Evolutionary conservation across 192 early-diverging fungal genomes (phyloP).

Genomic region (Coemansia javaensis): DNA sequence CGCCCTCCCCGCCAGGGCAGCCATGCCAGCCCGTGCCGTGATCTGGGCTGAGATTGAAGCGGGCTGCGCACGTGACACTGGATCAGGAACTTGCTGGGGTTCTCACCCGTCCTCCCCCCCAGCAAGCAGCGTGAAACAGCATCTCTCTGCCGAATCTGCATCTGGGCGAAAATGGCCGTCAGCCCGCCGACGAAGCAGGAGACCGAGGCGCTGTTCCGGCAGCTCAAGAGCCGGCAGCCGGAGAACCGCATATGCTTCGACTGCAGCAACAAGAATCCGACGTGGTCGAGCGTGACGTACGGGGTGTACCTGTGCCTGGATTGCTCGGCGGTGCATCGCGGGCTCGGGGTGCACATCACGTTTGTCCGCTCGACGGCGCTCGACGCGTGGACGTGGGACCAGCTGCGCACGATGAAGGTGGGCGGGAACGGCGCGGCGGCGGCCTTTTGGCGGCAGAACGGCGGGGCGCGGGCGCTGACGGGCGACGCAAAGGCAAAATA

Average conservation of each 20-base stretch:
- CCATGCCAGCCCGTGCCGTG: no score
- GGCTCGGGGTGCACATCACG: slow-evolving; percentile 95
- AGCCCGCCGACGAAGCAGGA: slow-evolving; percentile 37
- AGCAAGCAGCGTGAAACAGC: no score
- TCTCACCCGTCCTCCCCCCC: no score
- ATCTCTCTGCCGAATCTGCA: no score
- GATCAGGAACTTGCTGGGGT: no score
- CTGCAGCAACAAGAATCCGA: slow-evolving; percentile 90
- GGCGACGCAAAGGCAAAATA: slow-evolving; percentile 82
- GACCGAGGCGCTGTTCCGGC: slow-evolving; percentile 40
- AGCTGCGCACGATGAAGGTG: slow-evolving; percentile 83
- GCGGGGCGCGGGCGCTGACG: slow-evolving; percentile 30
- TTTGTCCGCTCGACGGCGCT: slow-evolving; percentile 91
- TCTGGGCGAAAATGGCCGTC: slow-evolving; percentile 24
- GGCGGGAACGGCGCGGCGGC: slow-evolving; percentile 80
- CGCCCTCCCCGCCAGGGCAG: no score
- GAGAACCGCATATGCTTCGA: slow-evolving; percentile 84
- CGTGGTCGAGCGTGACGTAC: slow-evolving; percentile 91
- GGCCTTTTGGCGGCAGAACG: slow-evolving; percentile 80
- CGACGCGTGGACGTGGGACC: slow-evolving; percentile 90
- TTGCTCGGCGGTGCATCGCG: slow-evolving; percentile 92
- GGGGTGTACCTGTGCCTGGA: slow-evolving; percentile 95
- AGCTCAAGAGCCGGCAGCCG: slow-evolving; percentile 34
- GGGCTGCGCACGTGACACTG: no score
- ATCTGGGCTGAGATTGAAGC: no score